phyloP scores from a whole-genome alignment of 2,329 filamentous ascomycete species.

The Aspergillus transmontanensis region DNA sequence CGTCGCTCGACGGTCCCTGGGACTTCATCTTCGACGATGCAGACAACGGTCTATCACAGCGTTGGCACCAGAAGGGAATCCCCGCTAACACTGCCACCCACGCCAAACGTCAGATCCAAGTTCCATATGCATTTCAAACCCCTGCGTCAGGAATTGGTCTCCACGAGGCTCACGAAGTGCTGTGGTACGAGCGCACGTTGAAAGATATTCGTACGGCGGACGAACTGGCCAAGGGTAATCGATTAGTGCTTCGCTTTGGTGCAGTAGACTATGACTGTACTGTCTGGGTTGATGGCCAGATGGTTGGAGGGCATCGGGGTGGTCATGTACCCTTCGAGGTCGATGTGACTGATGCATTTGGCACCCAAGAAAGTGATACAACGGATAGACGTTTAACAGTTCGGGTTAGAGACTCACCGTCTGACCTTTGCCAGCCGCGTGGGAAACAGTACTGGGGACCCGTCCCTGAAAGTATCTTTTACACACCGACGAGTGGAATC shows the following conservation, averaged over 20 bases:
- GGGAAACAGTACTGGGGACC: slow-evolving; percentile 69
- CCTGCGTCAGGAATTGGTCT: slow-evolving; percentile 65
- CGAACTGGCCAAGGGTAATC: slow-evolving; percentile 45
- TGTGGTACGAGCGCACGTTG: slow-evolving; percentile 66
- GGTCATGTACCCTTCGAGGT: slow-evolving; percentile 66
- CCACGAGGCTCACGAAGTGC: slow-evolving; percentile 64
- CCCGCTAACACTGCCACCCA: slow-evolving; percentile 41
- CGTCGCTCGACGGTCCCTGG: slow-evolving; percentile 65
- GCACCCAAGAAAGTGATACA: not conserved
- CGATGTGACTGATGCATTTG: slow-evolving; percentile 53
- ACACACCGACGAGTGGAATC: slow-evolving; percentile 71
- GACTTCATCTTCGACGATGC: slow-evolving; percentile 67
- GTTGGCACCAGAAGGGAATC: slow-evolving; percentile 59
- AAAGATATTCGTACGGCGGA: slow-evolving; percentile 51
- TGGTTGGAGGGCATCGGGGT: slow-evolving; percentile 57
- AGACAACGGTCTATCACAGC: slow-evolving; percentile 56
- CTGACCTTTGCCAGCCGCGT: slow-evolving; percentile 65
- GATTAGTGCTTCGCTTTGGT: slow-evolving; percentile 49
- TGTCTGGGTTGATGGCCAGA: slow-evolving; percentile 59
- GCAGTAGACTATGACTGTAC: slow-evolving; percentile 55
- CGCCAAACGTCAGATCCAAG: slow-evolving; percentile 58
- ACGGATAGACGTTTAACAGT: slow-evolving; percentile 52
- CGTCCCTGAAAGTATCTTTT: slow-evolving; percentile 62
- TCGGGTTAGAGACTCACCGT: slow-evolving; percentile 65
- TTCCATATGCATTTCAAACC: slow-evolving; percentile 68